Conservation (phyloP, 768 basidiomycete species). For the Leucosporidium scottii region DNA sequence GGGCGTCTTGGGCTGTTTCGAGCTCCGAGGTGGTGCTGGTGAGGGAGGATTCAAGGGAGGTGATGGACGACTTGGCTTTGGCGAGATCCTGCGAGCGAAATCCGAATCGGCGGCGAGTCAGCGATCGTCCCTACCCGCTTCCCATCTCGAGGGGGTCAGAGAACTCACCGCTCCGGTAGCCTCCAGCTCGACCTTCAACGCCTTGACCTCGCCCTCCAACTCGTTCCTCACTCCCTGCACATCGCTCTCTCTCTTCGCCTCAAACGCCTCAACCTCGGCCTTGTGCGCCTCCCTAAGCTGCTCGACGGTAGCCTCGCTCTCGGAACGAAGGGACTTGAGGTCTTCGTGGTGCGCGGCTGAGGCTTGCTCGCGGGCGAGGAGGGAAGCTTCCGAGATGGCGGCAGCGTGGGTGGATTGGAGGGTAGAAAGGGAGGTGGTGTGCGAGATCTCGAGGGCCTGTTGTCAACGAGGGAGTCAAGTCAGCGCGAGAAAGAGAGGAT, state of each 20-base stretch:
- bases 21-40: slow-evolving; percentile 55
- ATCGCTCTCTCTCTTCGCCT: slow-evolving; percentile 55
- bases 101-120: slow-evolving; percentile 1
- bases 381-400: not conserved
- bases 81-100: slow-evolving; percentile 56
- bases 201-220: slow-evolving; percentile 53
- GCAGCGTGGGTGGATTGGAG: not conserved
- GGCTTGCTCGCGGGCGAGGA: not conserved
- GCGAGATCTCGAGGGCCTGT: not conserved
- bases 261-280: slow-evolving; percentile 55
- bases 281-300: slow-evolving; percentile 62
- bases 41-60: slow-evolving; percentile 42
- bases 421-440: not conserved
- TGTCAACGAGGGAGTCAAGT: not conserved
- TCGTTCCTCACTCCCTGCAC: slow-evolving; percentile 41
- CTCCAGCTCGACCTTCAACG: slow-evolving; percentile 58
- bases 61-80: slow-evolving; percentile 54
- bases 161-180: slow-evolving; percentile 53
- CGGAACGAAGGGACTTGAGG: slow-evolving; percentile 60
- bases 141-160: not conserved
- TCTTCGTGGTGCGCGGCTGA: slow-evolving; percentile 72
- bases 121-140: not conserved
- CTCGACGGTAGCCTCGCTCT: slow-evolving; percentile 59
- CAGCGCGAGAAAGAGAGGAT: no score
- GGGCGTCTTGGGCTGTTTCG: slow-evolving; percentile 54